Conservation (phyloP, 2,329 filamentous ascomycete genomes). For the Trichophyton mentagrophytes region DNA sequence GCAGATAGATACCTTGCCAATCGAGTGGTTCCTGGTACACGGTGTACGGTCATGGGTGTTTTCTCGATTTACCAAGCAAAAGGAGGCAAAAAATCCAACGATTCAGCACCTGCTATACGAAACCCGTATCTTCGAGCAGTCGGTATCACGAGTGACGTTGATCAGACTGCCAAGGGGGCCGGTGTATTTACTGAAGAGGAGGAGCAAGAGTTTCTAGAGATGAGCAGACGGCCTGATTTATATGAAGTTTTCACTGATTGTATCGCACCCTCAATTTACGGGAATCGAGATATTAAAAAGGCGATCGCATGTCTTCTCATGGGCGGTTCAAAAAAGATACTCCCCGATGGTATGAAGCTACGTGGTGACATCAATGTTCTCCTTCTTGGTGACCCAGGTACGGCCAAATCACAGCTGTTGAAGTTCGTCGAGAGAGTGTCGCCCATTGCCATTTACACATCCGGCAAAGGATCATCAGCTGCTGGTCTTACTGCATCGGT, state of each 20-base stretch:
- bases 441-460: constrained; percentile 96
- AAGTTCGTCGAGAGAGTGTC: constrained; percentile 97
- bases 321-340: constrained; percentile 92
- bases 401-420: constrained; percentile 89
- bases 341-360: constrained; percentile 94
- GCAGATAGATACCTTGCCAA: constrained; percentile 96
- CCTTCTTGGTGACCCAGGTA: constrained; percentile 91
- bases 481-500: constrained; percentile 96
- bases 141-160: constrained; percentile 79
- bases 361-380: constrained; percentile 97
- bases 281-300: constrained; percentile 93
- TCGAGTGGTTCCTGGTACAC: constrained; percentile 82
- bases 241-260: constrained; percentile 82
- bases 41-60: constrained; percentile 91
- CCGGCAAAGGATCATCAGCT: constrained; percentile 92
- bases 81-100: constrained; percentile 60
- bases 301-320: constrained; percentile 86
- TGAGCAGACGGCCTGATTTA: constrained; percentile 83
- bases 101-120: constrained; percentile 80
- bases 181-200: constrained; percentile 85
- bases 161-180: constrained; percentile 75
- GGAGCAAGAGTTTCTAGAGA: constrained; percentile 86
- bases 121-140: constrained; percentile 90
- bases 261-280: constrained; percentile 95
- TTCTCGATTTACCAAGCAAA: constrained; percentile 98